phyloP scores from a whole-genome alignment of 805 yeast species.

The Scheffersomyces lignosus region DNA sequence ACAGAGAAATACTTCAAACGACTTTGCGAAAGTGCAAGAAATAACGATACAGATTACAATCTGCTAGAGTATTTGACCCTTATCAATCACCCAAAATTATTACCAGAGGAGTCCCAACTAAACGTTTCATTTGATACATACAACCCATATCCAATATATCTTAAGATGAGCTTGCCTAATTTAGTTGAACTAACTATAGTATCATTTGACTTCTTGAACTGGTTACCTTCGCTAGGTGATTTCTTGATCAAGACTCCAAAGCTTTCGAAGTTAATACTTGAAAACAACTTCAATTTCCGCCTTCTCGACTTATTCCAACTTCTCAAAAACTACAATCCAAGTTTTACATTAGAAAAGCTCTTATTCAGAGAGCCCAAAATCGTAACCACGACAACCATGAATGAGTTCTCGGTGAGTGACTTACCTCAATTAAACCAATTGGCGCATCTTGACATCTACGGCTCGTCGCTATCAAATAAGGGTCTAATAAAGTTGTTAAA shows the following conservation, averaged over 20 bases:
- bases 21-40: conserved; percentile 1
- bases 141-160: conserved; percentile 26
- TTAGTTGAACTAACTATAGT: conserved; percentile 27
- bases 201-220: conserved; percentile 30
- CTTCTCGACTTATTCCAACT: conserved; percentile 27
- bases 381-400: conserved; percentile 20
- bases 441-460: conserved; percentile 28
- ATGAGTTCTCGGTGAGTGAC: conserved; percentile 23
- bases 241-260: conserved; percentile 19
- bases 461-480: conserved; percentile 10
- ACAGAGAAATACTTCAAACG: conserved; percentile 12
- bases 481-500: conserved; percentile 11
- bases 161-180: conserved; percentile 19
- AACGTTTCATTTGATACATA: conserved; percentile 15
- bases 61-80: conserved; percentile 20
- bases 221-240: conserved; percentile 26
- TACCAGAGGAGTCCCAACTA: conserved; percentile 8
- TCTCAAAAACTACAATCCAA: conserved; percentile 27
- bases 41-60: conserved; percentile 1
- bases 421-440: conserved; percentile 23
- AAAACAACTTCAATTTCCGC: conserved; percentile 32
- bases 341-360: conserved; percentile 23
- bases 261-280: conserved; percentile 27
- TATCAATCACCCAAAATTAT: conserved; percentile 27
- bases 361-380: conserved; percentile 30